phyloP scores from a whole-genome alignment of 2,329 filamentous ascomycete species.

The Scleromitrula shiraiana region DNA sequence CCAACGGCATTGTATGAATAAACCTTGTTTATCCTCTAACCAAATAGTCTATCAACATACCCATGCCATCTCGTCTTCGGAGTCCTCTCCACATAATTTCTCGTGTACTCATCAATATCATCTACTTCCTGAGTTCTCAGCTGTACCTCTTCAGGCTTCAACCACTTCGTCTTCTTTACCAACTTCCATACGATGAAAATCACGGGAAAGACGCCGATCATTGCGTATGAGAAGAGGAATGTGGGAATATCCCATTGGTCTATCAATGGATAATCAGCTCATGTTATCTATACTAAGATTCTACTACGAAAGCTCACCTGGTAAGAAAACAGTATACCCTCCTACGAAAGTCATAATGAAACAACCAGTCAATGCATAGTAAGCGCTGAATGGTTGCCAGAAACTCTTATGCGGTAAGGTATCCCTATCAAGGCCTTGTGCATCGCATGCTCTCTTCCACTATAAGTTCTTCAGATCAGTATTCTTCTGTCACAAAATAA shows the following conservation, averaged over 20 bases:
- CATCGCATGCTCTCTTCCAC: slow-evolving; percentile 43
- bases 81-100: slow-evolving; percentile 37
- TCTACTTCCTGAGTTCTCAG: slow-evolving; percentile 43
- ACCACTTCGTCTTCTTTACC: slow-evolving; percentile 45
- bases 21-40: no score
- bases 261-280: no score
- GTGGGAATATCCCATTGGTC: slow-evolving; percentile 48
- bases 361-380: slow-evolving; percentile 42
- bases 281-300: no score
- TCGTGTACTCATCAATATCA: slow-evolving; percentile 54
- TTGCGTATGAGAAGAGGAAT: slow-evolving; percentile 52
- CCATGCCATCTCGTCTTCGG: slow-evolving; percentile 21
- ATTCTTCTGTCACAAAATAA: not conserved
- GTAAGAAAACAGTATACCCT: slow-evolving; percentile 54
- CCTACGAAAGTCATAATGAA: slow-evolving; percentile 53
- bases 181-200: slow-evolving; percentile 55
- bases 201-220: slow-evolving; percentile 52
- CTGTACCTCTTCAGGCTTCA: slow-evolving; percentile 46
- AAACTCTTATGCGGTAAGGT: slow-evolving; percentile 43
- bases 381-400: slow-evolving; percentile 51
- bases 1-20: no score
- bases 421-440: slow-evolving; percentile 36
- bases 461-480: slow-evolving; percentile 21
- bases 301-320: slow-evolving; percentile 22
- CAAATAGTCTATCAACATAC: slow-evolving; percentile 21